Base-by-base conservation (phyloP, 106 monocot genomes). In the Acanthochlamys bracteata region DNA sequence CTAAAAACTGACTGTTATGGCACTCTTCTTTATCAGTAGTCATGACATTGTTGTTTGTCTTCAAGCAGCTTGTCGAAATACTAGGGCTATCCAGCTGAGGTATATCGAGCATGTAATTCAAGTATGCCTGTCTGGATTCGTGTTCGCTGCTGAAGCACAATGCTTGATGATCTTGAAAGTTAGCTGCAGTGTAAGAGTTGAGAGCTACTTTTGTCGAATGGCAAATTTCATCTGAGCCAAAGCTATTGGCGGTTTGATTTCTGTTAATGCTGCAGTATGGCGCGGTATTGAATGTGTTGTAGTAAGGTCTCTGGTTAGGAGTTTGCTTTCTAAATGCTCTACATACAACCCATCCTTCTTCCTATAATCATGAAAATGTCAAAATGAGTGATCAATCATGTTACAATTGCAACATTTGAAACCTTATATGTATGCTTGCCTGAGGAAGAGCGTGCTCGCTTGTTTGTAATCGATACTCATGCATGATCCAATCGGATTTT, bases 401-500 rank as follows among this genome's bases (percentile, higher is more conserved):
- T 33, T 33, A 33, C 4, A 51, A 51, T 1, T 51, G 51, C 13
- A 51, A 51, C n/a, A 51, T 16, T 51, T 51, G 51, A 51, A 51
- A 19, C 8, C 33, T 33, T 33, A 10, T 49, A 49, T 49, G 10
- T 49, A 49, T 49, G 10, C 79, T 80, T 77, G 64, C 90, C 82
- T 91, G 90, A 54, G 82, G 21, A 47, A 79, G 81, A 22, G 57
- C 74, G 59, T 73, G 60, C 64, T 92, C 87, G 21, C 61, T 68
- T 0, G 81, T 64, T 63, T 88, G 88, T 20, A 92, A 84, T 12
- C 92, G 88, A 41, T 84, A 92, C 49, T 92, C 92, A 42, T 92
- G 92, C 65, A 92, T 88, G 72, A 92, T 92, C 92, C 92, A 92
- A 27, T 92, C 82, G 2, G 65, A 77, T 59, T 82, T 92, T 68